phyloP scores from a whole-genome alignment of 2,329 filamentous ascomycete species.

The Fusarium solani-melongenae region DNA sequence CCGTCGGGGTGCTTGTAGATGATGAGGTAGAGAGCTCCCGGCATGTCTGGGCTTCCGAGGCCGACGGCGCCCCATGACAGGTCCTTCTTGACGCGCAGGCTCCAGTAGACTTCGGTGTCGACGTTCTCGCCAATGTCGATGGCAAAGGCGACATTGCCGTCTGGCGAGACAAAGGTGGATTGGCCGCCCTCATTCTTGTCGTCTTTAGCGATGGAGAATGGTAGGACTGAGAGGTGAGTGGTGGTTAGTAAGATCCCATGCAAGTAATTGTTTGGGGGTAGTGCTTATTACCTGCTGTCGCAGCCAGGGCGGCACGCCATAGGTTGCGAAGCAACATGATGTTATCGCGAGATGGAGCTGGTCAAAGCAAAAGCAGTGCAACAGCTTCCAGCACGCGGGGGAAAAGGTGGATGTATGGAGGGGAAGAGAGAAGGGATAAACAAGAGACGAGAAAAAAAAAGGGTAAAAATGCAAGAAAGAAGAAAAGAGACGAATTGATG shows the following conservation, averaged over 20 bases:
- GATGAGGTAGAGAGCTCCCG: constrained; percentile 64
- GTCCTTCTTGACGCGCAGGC: constrained; percentile 58
- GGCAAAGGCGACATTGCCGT: constrained; percentile 59
- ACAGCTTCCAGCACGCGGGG: constrained; percentile 19
- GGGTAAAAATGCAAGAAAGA: neutral
- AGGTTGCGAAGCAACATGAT: constrained; percentile 46
- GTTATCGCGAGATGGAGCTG: constrained; percentile 15
- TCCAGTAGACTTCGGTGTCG: constrained; percentile 64
- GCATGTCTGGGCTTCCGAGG: constrained; percentile 63
- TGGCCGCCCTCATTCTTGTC: constrained; percentile 47
- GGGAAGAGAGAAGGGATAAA: neutral
- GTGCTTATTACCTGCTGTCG: constrained; percentile 41
- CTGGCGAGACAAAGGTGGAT: constrained; percentile 57
- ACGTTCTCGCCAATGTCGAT: constrained; percentile 60
- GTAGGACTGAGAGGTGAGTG: constrained; percentile 32
- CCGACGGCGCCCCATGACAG: constrained; percentile 66
- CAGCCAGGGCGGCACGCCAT: constrained; percentile 44
- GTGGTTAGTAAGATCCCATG: neutral
- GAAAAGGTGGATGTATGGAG: neutral
- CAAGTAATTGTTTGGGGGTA: neutral
- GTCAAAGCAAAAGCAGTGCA: neutral
- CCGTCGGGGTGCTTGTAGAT: constrained; percentile 61
- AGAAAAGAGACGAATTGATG: neutral
- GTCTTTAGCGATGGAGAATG: constrained; percentile 39
- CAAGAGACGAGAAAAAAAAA: neutral